These are phyloP conservation scores for Herpetomonas samuelpessoai DNA, from an alignment of 208 protist genomes.

Conservation along the genomic window DNA sequence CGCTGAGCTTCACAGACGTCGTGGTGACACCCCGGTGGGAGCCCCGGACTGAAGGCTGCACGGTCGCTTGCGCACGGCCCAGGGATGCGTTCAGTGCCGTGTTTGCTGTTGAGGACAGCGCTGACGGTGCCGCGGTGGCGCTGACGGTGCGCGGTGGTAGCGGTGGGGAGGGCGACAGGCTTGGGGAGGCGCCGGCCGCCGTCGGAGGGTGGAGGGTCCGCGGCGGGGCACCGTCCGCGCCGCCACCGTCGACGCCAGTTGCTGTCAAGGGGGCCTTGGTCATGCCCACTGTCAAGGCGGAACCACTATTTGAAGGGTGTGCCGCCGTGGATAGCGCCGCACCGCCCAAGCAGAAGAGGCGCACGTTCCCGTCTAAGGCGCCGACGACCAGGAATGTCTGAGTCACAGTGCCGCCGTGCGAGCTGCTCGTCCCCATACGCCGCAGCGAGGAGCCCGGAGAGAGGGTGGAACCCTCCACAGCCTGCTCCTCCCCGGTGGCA, in stretches of 20 bases:
- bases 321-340: background rate
- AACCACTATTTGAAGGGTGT: too few species aligned
- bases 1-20: background rate
- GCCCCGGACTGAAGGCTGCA: background rate
- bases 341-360: conserved; percentile 40
- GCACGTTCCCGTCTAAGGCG: conserved; percentile 58
- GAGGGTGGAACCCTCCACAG: background rate
- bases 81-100: background rate
- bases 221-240: background rate
- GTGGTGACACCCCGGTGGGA: background rate
- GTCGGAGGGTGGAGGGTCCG: background rate
- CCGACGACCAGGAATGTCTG: conserved; percentile 36
- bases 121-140: background rate
- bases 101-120: too few species aligned
- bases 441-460: background rate
- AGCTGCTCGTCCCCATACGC: background rate
- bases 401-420: background rate
- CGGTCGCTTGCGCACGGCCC: background rate
- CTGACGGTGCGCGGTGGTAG: too few species aligned
- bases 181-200: background rate
- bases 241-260: background rate
- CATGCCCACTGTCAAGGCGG: too few species aligned
- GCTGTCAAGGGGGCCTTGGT: too few species aligned
- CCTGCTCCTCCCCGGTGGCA: background rate
- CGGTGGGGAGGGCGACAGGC: too few species aligned